Conservation (phyloP, 352 stramenopile species). For the Phytophthora sp. region DNA sequence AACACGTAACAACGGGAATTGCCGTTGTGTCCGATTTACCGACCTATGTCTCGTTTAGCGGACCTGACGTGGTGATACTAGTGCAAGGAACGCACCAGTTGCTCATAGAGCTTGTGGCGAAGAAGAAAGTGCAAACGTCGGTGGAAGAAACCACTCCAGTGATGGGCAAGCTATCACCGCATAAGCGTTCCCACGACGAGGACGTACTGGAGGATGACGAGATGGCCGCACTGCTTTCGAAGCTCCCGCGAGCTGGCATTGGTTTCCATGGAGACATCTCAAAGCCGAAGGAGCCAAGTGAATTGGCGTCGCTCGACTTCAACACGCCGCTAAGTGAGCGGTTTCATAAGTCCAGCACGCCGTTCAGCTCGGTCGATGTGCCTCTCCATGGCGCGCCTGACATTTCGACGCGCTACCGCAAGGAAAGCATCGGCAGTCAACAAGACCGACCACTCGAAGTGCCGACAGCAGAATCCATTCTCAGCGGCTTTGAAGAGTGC, state of each 20-base stretch:
- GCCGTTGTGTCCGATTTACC: constrained; percentile 59
- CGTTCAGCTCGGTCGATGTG: constrained; percentile 75
- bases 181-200: constrained; percentile 67
- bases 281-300: constrained; percentile 55
- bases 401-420: constrained; percentile 38
- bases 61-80: constrained; percentile 54
- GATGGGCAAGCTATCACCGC: constrained; percentile 17
- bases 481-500: constrained; percentile 83
- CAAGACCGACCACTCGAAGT: constrained; percentile 53
- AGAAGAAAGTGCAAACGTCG: constrained; percentile 10
- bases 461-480: constrained; percentile 76
- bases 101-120: constrained; percentile 42
- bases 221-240: constrained; percentile 63
- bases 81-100: constrained; percentile 65
- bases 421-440: constrained; percentile 31
- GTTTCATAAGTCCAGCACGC: constrained; percentile 83
- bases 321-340: constrained; percentile 62
- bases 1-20: constrained; percentile 50
- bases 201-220: constrained; percentile 62
- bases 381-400: constrained; percentile 50
- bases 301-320: constrained; percentile 55
- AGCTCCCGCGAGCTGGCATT: constrained; percentile 75
- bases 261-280: constrained; percentile 78
- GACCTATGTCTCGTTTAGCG: constrained; percentile 57
- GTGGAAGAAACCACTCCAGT: neutral